phyloP scores from a whole-genome alignment of 345 rosid genomes.

The Aegle marmelos region DNA sequence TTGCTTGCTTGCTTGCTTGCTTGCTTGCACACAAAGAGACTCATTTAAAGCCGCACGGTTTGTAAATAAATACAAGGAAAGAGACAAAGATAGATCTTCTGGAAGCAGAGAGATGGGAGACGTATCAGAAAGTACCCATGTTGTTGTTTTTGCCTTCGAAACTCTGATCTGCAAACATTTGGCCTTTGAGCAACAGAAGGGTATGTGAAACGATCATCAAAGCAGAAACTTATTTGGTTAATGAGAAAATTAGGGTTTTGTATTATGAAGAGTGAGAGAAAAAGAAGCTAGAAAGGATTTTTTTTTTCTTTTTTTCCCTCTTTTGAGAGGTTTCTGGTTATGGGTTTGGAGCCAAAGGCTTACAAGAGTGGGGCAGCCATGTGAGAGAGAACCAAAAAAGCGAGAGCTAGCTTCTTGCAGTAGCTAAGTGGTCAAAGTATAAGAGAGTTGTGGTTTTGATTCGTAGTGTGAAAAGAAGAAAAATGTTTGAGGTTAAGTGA shows the following conservation, averaged over 20 bases:
- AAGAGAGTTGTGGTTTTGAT: slow-evolving; percentile 22
- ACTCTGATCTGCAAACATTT: slow-evolving; percentile 36
- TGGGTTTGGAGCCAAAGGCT: slow-evolving; percentile 29
- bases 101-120: slow-evolving; percentile 14
- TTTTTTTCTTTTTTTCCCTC: slow-evolving; percentile 9
- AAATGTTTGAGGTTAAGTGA: not conserved
- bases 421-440: slow-evolving; percentile 23
- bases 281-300: not conserved
- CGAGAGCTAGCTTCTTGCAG: slow-evolving; percentile 7
- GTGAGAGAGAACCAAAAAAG: not conserved
- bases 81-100: slow-evolving; percentile 19
- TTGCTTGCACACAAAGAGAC: slow-evolving; percentile 1
- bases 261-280: not conserved
- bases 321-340: slow-evolving; percentile 19
- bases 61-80: slow-evolving; percentile 7
- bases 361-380: slow-evolving; percentile 23
- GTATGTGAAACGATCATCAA: slow-evolving; percentile 5
- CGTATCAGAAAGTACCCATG: slow-evolving; percentile 35
- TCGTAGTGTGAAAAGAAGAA: slow-evolving; percentile 29
- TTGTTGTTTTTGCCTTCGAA: slow-evolving; percentile 18
- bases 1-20: not conserved
- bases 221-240: not conserved
- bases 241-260: slow-evolving; percentile 27
- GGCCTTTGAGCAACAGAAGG: slow-evolving; percentile 10
- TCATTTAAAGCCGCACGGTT: slow-evolving; percentile 25